These are phyloP conservation scores for Fusarium euwallaceae DNA, from an alignment of 2,329 filamentous ascomycete genomes.

Conservation along the genomic window DNA sequence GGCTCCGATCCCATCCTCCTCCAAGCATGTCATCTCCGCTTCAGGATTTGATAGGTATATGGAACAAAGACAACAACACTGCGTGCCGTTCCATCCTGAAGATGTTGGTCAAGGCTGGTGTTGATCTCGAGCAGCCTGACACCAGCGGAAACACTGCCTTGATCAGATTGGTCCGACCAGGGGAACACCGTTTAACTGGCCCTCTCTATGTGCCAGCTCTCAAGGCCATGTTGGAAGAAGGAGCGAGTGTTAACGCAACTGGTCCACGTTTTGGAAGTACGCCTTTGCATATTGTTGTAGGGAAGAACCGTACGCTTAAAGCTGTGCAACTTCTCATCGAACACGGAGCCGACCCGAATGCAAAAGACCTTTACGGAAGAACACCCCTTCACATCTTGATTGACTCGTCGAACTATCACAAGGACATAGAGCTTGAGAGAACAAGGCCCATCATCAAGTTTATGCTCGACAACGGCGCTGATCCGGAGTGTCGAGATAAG, in stretches of 20 bases:
- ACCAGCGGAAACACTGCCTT: constrained; percentile 13
- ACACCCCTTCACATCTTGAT: constrained; percentile 13
- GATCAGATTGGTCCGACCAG: not conserved
- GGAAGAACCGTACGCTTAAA: not conserved
- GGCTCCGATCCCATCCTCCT: not conserved
- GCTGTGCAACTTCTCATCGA: constrained; percentile 27
- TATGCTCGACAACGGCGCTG: constrained; percentile 30
- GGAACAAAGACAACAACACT: constrained; percentile 14
- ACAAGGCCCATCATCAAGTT: constrained; percentile 18
- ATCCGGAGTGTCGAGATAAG: constrained; percentile 8
- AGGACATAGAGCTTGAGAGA: not conserved
- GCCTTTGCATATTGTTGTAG: constrained; percentile 14
- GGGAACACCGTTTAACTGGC: not conserved
- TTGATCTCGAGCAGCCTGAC: constrained; percentile 26
- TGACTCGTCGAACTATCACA: no score
- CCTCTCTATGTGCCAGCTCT: not conserved
- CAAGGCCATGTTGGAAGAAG: constrained; percentile 20
- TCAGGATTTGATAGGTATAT: constrained; percentile 12
- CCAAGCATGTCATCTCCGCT: constrained; percentile 16
- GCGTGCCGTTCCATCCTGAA: constrained; percentile 21
- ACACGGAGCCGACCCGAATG: constrained; percentile 26
- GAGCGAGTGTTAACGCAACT: constrained; percentile 3
- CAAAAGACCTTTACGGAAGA: not conserved
- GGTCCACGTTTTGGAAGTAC: not conserved
- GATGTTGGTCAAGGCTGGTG: constrained; percentile 24